Evolutionary conservation across 176 grass and related monocot species (phyloP).

Genomic region (Cenchrus americanus): DNA sequence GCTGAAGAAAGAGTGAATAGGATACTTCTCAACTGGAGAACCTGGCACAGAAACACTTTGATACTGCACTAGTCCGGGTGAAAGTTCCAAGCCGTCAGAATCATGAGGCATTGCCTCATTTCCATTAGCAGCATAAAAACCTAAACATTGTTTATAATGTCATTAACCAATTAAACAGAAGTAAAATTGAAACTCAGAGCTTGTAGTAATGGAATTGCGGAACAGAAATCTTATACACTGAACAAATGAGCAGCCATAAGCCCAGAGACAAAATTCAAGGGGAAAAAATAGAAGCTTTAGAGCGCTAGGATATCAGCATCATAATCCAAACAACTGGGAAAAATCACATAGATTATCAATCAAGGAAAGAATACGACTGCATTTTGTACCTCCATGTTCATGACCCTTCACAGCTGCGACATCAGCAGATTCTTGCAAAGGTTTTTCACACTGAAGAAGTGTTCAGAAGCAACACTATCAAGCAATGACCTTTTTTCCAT

Average conservation of each 20-base stretch:
- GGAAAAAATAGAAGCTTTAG: constrained; percentile 11
- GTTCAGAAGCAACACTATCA: constrained; percentile 38
- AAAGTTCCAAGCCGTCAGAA: constrained; percentile 27
- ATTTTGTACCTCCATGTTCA: constrained; percentile 34
- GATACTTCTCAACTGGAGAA: constrained; percentile 32
- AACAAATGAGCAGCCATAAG: constrained; percentile 9
- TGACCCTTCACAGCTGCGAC: constrained; percentile 29
- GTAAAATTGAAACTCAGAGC: background rate
- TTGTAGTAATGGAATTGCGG: background rate
- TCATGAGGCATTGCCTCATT: constrained; percentile 38
- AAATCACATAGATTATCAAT: background rate
- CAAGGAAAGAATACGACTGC: background rate
- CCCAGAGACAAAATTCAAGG: background rate
- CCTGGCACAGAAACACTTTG: constrained; percentile 40
- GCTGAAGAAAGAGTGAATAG: constrained; percentile 63
- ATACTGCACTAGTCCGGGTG: constrained; percentile 14
- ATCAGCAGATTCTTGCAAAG: constrained; percentile 37
- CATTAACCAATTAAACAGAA: constrained; percentile 31
- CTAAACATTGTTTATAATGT: constrained; percentile 39
- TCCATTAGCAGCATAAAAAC: constrained; percentile 40
- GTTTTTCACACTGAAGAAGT: constrained; percentile 31
- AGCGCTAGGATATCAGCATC: background rate
- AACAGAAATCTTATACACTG: background rate
- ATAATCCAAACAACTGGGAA: background rate
- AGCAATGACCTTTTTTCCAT: constrained; percentile 12